Base-by-base conservation (phyloP, 192 early-diverging fungal species). In the Entophlyctis luteolus region DNA sequence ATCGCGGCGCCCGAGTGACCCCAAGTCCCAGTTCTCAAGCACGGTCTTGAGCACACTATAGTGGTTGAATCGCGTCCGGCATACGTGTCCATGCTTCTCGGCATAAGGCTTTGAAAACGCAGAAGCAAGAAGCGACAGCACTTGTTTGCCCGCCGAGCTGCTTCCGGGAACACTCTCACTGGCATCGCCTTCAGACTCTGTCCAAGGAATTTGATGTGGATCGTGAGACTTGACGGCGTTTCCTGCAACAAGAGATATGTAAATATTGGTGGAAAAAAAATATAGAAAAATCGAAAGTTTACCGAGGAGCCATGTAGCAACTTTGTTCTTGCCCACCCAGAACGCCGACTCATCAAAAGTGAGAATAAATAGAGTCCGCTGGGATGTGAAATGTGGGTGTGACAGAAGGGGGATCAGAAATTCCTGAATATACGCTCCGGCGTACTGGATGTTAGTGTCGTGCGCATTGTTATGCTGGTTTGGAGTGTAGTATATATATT, bases 21-120 rank as follows among this genome's bases (percentile, higher is more conserved):
- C 79, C 16, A 90, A 67, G 47, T 72, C 74, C 83, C 84, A 90
- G 75, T 84, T 86, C 36, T 80, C 56, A 71, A 86, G 84, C 48
- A 86, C 67, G 25, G 89, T 89, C 10, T 76, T 72, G 14, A 88
- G 57, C 8, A 84, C 48, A 18, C 82, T 85, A 73, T 84, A 89
- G 59, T 90, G 89, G 18, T 81, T 79, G 52, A 88, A 90, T 38
- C 55, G 73, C 8, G 86, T 85, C 33, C 48, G 67, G 74, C 89
- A 87, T 2, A 16, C 37, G 49, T 52, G 49, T 8, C 74, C 70
- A n/a, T n/a, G n/a, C 27, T 59, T 59, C 45, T 59, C 58, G 4
- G 58, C 58, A 25, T 16, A 20, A 25, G 58, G 58, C 18, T 42
- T 59, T 14, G 6, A 25, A 23, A 59, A 59, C 27, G 25, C 37